Evolutionary conservation across 257 asterid species (phyloP).

Genomic region (Capsicum rhomboideum): DNA sequence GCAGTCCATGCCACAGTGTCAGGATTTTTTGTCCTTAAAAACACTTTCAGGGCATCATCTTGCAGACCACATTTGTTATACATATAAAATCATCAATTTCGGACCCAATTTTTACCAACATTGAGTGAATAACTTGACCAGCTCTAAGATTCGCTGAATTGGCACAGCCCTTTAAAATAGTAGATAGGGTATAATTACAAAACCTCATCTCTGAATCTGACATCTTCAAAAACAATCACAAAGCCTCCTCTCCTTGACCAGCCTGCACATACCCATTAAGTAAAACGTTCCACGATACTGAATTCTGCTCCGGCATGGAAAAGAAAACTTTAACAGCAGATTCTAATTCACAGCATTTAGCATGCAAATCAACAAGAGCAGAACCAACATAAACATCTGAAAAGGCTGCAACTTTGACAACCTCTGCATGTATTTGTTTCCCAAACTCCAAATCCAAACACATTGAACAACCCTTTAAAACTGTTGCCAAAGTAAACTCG

Average conservation of each 20-base stretch:
- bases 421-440: slow-evolving; percentile 66
- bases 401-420: slow-evolving; percentile 49
- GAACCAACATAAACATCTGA: slow-evolving; percentile 71
- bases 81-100: slow-evolving; percentile 69
- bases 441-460: slow-evolving; percentile 55
- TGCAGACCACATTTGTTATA: slow-evolving; percentile 60
- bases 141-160: slow-evolving; percentile 28
- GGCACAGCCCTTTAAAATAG: slow-evolving; percentile 69
- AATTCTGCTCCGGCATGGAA: slow-evolving; percentile 62
- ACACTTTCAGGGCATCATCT: slow-evolving; percentile 54
- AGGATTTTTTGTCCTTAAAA: slow-evolving; percentile 41
- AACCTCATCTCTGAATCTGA: slow-evolving; percentile 48
- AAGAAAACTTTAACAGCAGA: slow-evolving; percentile 49
- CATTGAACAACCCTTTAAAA: slow-evolving; percentile 63
- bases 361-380: slow-evolving; percentile 57
- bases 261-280: slow-evolving; percentile 73
- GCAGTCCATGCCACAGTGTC: slow-evolving; percentile 82
- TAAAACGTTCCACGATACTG: slow-evolving; percentile 67
- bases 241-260: slow-evolving; percentile 59
- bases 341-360: slow-evolving; percentile 60
- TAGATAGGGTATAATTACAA: slow-evolving; percentile 56
- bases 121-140: slow-evolving; percentile 64
- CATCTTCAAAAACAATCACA: slow-evolving; percentile 43
- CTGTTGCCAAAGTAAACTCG: slow-evolving; percentile 68
- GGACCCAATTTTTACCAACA: slow-evolving; percentile 49